Percentiles rank a stretch among this genome's conserved stretches.
Evolutionary conservation across 1,139 yeast genomes (phyloP).

Genomic region (Ogataea hybrid): DNA sequence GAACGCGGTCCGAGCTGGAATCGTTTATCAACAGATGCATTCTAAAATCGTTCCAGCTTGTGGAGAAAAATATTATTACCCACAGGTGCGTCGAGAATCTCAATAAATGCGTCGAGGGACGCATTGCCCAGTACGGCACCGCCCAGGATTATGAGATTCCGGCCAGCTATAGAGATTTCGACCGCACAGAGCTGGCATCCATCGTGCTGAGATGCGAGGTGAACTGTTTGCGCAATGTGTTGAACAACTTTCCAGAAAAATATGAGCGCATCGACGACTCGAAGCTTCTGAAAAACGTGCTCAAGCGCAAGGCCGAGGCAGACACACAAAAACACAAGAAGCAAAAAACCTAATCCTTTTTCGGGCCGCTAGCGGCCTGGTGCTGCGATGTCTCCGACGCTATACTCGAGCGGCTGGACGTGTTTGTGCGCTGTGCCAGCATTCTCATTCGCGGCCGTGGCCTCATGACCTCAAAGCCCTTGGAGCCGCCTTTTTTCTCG

Average conservation of each 20-base stretch:
- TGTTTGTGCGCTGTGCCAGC: neutral
- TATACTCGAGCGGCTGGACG: neutral
- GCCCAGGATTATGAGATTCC: slow-evolving; percentile 19
- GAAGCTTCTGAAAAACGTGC: slow-evolving; percentile 53
- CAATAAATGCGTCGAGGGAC: slow-evolving; percentile 33
- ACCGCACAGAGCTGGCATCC: slow-evolving; percentile 46
- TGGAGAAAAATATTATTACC: slow-evolving; percentile 44
- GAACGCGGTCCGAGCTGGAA: slow-evolving; percentile 30
- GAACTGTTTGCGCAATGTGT: slow-evolving; percentile 37
- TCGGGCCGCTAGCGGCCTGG: slow-evolving; percentile 2
- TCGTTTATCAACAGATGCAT: slow-evolving; percentile 44
- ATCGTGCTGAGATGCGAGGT: slow-evolving; percentile 55
- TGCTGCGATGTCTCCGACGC: neutral
- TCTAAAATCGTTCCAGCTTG: slow-evolving; percentile 46
- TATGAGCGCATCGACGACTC: slow-evolving; percentile 51
- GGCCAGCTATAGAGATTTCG: slow-evolving; percentile 14
- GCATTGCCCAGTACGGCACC: slow-evolving; percentile 44
- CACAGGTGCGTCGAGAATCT: slow-evolving; percentile 35
- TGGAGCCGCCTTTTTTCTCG: too few species aligned
- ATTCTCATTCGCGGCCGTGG: slow-evolving; percentile 34
- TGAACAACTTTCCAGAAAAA: slow-evolving; percentile 32
- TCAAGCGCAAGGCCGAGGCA: slow-evolving; percentile 46
- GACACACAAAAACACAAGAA: slow-evolving; percentile 20
- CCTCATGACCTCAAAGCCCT: slow-evolving; percentile 42
- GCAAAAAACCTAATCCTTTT: slow-evolving; percentile 15